Conservation (phyloP, 345 rosid genomes). For the Citrus cavaleriei region DNA sequence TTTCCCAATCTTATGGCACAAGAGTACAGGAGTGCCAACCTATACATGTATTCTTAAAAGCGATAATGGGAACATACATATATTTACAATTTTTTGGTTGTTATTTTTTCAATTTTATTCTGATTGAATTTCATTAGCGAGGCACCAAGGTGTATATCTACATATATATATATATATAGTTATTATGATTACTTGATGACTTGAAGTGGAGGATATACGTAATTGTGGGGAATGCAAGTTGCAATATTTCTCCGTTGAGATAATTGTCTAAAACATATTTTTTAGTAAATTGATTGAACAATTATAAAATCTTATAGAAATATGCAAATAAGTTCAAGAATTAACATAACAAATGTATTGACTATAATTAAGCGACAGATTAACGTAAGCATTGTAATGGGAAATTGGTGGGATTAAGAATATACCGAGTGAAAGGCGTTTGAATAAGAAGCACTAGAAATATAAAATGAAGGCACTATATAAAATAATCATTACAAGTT, state of each 20-base stretch:
- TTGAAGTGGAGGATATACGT: background rate
- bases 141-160: too few relatives aligned
- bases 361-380: background rate
- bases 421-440: background rate
- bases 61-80: slow-evolving; percentile 7
- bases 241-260: background rate
- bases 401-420: background rate
- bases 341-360: background rate
- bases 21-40: background rate
- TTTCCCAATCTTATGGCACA: background rate
- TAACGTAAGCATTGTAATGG: background rate
- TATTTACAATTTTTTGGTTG: background rate
- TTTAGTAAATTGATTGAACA: too few relatives aligned
- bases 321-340: background rate
- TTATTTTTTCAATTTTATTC: background rate
- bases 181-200: background rate
- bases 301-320: background rate
- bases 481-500: slow-evolving; percentile 25
- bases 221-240: background rate
- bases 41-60: background rate
- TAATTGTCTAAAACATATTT: background rate
- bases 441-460: background rate
- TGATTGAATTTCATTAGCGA: background rate
- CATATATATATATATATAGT: background rate
- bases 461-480: slow-evolving; percentile 2